Base-by-base conservation (phyloP, 2,329 filamentous ascomycete species). In the Sarocladium brachiariae region DNA sequence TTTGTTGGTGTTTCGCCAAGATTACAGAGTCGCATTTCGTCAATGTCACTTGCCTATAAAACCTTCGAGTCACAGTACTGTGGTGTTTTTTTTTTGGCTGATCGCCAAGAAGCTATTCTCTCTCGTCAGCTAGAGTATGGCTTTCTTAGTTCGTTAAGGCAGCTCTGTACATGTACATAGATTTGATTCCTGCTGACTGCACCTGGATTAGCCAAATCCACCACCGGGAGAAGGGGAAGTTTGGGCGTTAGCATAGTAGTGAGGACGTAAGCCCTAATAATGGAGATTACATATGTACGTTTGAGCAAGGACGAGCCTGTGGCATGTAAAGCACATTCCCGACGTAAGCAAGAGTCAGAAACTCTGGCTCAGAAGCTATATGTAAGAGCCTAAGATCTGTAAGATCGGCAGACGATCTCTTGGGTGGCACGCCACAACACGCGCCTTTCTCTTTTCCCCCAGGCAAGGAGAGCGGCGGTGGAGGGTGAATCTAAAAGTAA, bases 341-440 rank as follows among this genome's bases (percentile, higher is more conserved):
- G n/a, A n/a, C n/a, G 21, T 13, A 10, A 13, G 21, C 18, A 27
- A 25, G n/a, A 23, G 13, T 16, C 13, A 9, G 27, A 27, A 25
- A 21, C 7, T 21, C 6, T 27, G 21, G 39, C 16, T 25, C 39
- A 31, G 16, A 47, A n/a, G 25, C 43, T 33, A n/a, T n/a, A n/a
- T n/a, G n/a, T n/a, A 47, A 47, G 43, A 47, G 43, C 43, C 43
- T 47, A 47, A 47, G 46, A 49, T 49, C 46, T 49, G 46, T 49
- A 14, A 24, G 46, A 49, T 49, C 46, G 30, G 21, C 46, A 25
- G 46, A 25, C 46, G 46, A 49, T 49, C 46, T 49, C 46, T 49
- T 49, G 46, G 46, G 10, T 16, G 43, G 25, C 43, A 25, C 43
- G 43, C 43, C 43, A 47, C 43, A 33, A 4, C 25, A 16, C 25